Percentiles rank a stretch among this genome's conserved stretches.
These are phyloP conservation scores for Arthrobotrys entomopaga DNA, from an alignment of 2,329 filamentous ascomycete genomes.

Conservation along the genomic window DNA sequence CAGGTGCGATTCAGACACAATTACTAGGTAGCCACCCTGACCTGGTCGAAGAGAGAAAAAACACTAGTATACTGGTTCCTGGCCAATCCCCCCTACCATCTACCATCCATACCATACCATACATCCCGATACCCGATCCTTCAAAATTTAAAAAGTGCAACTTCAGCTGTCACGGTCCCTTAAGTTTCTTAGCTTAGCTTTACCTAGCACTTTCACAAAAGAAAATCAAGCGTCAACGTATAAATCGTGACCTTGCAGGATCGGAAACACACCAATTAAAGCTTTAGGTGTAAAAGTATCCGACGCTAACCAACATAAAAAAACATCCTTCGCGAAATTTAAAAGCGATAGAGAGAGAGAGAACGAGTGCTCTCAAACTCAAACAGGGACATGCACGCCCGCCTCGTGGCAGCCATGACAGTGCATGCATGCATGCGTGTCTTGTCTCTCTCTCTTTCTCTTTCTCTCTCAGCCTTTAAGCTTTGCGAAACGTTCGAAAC, in stretches of 20 bases:
- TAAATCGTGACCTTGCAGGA: conserved; percentile 30
- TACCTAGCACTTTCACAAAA: too few species aligned
- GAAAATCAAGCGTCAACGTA: conserved; percentile 1
- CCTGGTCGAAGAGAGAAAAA: too few species aligned
- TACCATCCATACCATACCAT: conserved; percentile 26
- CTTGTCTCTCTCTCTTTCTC: conserved; percentile 11
- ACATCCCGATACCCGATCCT: conserved; percentile 8
- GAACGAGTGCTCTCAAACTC: conserved; percentile 14
- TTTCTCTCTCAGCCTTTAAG: too few species aligned
- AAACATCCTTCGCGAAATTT: too few species aligned
- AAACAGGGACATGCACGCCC: not conserved
- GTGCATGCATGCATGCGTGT: too few species aligned
- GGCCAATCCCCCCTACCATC: conserved; percentile 6
- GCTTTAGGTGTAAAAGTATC: conserved; percentile 36
- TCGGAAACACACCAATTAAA: conserved; percentile 36
- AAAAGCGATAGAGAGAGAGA: not conserved
- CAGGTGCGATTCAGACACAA: conserved; percentile 11
- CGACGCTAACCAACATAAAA: conserved; percentile 22
- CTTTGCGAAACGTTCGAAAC: too few species aligned
- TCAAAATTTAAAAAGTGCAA: conserved; percentile 2
- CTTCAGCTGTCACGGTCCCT: too few species aligned
- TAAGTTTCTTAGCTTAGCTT: too few species aligned
- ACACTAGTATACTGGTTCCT: not conserved
- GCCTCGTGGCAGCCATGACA: conserved; percentile 54
- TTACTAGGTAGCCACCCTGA: conserved; percentile 6